These are phyloP conservation scores for Maudiozyma saulgeensis DNA, from an alignment of 805 yeast genomes.

Conservation along the genomic window DNA sequence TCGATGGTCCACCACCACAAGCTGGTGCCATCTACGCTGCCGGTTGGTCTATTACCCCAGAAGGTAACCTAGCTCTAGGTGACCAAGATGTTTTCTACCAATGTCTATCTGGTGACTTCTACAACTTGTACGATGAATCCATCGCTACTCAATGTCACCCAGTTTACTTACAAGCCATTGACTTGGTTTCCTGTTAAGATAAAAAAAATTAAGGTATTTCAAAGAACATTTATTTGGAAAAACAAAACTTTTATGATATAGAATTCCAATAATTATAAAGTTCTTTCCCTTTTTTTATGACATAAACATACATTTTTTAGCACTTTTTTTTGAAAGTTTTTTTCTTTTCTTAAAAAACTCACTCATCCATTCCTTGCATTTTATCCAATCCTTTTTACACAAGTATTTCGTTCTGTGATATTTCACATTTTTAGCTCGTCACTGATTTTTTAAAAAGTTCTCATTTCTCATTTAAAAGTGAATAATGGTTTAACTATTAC, in stretches of 20 bases:
- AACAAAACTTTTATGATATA: too few relatives aligned
- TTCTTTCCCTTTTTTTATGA: background rate
- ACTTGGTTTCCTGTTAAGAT: slow-evolving; percentile 43
- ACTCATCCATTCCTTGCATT: slow-evolving; percentile 6
- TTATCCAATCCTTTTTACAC: background rate
- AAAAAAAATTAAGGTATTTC: background rate
- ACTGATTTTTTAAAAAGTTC: background rate
- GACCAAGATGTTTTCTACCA: slow-evolving; percentile 54
- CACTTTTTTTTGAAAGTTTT: background rate
- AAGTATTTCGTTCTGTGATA: background rate
- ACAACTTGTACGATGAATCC: slow-evolving; percentile 63
- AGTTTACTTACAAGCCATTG: slow-evolving; percentile 51
- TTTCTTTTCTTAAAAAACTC: background rate
- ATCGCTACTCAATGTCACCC: slow-evolving; percentile 54
- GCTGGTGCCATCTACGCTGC: slow-evolving; percentile 66
- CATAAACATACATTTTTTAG: background rate
- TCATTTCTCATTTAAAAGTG: too few relatives aligned
- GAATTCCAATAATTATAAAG: too few relatives aligned
- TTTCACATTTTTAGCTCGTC: background rate
- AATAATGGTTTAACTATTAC: background rate
- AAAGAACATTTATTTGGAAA: too few relatives aligned
- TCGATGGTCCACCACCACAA: slow-evolving; percentile 82
- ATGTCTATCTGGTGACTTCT: slow-evolving; percentile 65
- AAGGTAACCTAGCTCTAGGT: slow-evolving; percentile 58
- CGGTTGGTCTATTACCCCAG: slow-evolving; percentile 52